Conservation (phyloP, 1,284 basidiomycete genomes). For the Tremellales sp. region DNA sequence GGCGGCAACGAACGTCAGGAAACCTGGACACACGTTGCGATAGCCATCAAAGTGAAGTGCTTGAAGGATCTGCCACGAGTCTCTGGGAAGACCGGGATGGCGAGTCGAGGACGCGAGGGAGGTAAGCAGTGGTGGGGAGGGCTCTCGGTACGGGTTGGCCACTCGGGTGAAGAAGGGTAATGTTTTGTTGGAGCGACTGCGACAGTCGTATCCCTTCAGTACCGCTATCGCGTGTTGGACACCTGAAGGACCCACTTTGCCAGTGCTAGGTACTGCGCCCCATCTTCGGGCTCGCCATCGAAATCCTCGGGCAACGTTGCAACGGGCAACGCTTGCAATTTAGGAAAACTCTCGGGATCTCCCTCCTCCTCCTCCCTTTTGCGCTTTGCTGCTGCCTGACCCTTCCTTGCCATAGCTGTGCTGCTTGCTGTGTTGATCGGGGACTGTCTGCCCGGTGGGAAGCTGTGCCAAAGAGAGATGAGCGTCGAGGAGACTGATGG, state of each 20-base stretch:
- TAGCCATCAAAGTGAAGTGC: slow-evolving; percentile 31
- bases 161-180: slow-evolving; percentile 33
- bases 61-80: slow-evolving; percentile 32
- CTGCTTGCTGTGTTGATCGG: neutral
- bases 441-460: no score
- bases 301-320: slow-evolving; percentile 33
- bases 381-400: neutral
- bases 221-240: neutral
- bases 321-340: slow-evolving; percentile 34
- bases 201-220: neutral
- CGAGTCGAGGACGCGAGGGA: slow-evolving; percentile 6
- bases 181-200: slow-evolving; percentile 20
- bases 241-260: slow-evolving; percentile 20
- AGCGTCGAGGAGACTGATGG: no score
- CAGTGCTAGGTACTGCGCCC: slow-evolving; percentile 38
- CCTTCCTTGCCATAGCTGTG: neutral
- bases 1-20: neutral
- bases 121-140: neutral
- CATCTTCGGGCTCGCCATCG: slow-evolving; percentile 30
- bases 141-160: slow-evolving; percentile 4
- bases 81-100: slow-evolving; percentile 30
- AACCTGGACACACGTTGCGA: slow-evolving; percentile 19
- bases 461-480: no score
- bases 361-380: neutral
- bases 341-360: no score